phyloP scores from a whole-genome alignment of 1,139 yeast genomes.

The Pichiaceae sp. region DNA sequence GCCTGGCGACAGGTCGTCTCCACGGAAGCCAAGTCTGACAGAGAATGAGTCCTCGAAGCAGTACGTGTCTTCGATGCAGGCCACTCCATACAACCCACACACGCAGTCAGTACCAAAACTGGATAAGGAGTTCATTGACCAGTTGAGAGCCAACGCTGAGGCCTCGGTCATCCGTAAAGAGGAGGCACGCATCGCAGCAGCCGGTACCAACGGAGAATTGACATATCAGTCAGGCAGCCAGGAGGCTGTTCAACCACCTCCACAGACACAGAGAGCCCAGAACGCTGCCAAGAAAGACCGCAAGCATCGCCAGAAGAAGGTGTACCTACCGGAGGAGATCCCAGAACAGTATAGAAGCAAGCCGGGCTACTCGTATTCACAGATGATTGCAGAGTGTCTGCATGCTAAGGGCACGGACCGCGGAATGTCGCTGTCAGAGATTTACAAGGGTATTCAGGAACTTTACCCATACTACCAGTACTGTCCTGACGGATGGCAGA shows the following conservation, averaged over 20 bases:
- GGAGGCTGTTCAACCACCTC: background rate
- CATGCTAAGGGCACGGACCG: slow-evolving; percentile 51
- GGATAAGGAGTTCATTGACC: slow-evolving; percentile 16
- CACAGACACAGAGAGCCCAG: background rate
- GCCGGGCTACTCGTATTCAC: slow-evolving; percentile 74
- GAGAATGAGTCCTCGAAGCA: slow-evolving; percentile 1
- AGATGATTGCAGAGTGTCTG: slow-evolving; percentile 71
- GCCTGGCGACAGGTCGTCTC: background rate
- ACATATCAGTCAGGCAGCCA: background rate
- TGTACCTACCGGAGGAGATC: slow-evolving; percentile 65
- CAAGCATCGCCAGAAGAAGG: slow-evolving; percentile 45
- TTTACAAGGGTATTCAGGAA: slow-evolving; percentile 79
- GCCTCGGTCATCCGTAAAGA: slow-evolving; percentile 19
- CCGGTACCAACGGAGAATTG: slow-evolving; percentile 6
- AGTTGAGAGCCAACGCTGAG: slow-evolving; percentile 19
- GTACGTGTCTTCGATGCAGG: slow-evolving; percentile 3
- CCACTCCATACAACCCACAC: slow-evolving; percentile 3
- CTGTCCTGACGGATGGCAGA: slow-evolving; percentile 98
- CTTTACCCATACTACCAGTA: slow-evolving; percentile 85
- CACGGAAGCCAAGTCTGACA: background rate
- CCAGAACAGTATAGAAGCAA: slow-evolving; percentile 80
- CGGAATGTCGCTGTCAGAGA: slow-evolving; percentile 80
- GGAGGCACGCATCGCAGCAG: slow-evolving; percentile 18
- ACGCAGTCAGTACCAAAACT: slow-evolving; percentile 9
- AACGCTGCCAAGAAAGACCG: slow-evolving; percentile 13